Evolutionary conservation across 1,139 yeast species (phyloP).

Genomic region (Casaregolazyma suthepensis): DNA sequence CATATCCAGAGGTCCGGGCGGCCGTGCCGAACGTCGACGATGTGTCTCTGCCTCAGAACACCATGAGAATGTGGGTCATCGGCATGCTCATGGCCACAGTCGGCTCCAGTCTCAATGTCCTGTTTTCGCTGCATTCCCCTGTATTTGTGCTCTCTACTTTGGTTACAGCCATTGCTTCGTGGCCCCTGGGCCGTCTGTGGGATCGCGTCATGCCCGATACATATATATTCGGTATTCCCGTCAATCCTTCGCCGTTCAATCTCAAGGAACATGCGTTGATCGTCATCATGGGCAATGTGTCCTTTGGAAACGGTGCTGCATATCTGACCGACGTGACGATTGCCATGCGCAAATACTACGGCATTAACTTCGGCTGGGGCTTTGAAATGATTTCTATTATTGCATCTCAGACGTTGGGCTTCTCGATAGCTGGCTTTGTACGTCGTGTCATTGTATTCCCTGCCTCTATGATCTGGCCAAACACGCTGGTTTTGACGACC

Average conservation of each 20-base stretch:
- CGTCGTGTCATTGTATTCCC: constrained; percentile 56
- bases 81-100: constrained; percentile 48
- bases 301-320: constrained; percentile 56
- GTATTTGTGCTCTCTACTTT: constrained; percentile 47
- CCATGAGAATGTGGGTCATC: constrained; percentile 57
- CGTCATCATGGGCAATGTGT: constrained; percentile 53
- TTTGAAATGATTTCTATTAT: constrained; percentile 47
- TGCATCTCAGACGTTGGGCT: constrained; percentile 58
- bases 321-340: constrained; percentile 56
- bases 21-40: constrained; percentile 61
- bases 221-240: constrained; percentile 38
- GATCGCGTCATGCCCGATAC: constrained; percentile 43
- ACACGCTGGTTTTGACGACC: constrained; percentile 39
- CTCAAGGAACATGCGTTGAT: constrained; percentile 60
- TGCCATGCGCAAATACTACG: constrained; percentile 48
- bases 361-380: constrained; percentile 46
- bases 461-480: constrained; percentile 63
- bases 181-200: constrained; percentile 57
- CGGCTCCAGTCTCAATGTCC: constrained; percentile 55
- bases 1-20: constrained; percentile 66
- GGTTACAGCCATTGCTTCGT: constrained; percentile 55
- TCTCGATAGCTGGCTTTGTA: constrained; percentile 57
- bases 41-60: constrained; percentile 49
- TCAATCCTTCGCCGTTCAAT: constrained; percentile 61
- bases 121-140: constrained; percentile 57